phyloP scores from a whole-genome alignment of 176 grass and related monocot genomes.

The Musa acuminata region DNA sequence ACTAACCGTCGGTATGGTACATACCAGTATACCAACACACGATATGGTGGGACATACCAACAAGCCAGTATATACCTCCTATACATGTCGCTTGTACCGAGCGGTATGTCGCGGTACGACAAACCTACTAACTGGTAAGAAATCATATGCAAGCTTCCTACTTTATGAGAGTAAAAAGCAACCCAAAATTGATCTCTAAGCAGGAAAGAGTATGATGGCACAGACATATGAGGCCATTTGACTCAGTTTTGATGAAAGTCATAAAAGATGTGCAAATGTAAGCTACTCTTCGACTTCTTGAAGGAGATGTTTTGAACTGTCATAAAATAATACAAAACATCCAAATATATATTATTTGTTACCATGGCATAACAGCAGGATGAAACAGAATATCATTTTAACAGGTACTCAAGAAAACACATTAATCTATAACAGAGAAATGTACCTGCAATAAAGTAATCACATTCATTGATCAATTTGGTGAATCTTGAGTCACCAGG shows the following conservation, averaged over 20 bases:
- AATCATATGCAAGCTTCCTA: background rate
- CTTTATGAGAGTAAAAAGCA: background rate
- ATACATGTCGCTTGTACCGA: too few relatives aligned
- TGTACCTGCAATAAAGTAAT: conserved; percentile 40
- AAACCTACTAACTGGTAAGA: background rate
- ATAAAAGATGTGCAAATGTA: background rate
- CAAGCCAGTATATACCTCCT: too few relatives aligned
- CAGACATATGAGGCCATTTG: background rate
- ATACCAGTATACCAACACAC: too few relatives aligned
- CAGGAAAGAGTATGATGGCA: background rate
- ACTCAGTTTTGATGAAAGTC: background rate
- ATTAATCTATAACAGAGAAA: background rate
- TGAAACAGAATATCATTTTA: background rate
- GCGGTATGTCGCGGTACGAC: too few relatives aligned
- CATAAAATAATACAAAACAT: background rate
- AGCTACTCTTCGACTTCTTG: background rate
- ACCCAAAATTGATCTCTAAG: background rate
- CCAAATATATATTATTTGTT: background rate
- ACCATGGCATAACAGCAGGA: background rate
- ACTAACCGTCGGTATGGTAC: too few relatives aligned
- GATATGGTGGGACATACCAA: too few relatives aligned
- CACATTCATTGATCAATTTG: conserved; percentile 36
- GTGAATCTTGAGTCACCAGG: conserved; percentile 44
- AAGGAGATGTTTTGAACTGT: background rate
- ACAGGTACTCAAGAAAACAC: background rate